Evolutionary conservation across 306 rosid species (phyloP).

Genomic region (Quercus rubra): DNA sequence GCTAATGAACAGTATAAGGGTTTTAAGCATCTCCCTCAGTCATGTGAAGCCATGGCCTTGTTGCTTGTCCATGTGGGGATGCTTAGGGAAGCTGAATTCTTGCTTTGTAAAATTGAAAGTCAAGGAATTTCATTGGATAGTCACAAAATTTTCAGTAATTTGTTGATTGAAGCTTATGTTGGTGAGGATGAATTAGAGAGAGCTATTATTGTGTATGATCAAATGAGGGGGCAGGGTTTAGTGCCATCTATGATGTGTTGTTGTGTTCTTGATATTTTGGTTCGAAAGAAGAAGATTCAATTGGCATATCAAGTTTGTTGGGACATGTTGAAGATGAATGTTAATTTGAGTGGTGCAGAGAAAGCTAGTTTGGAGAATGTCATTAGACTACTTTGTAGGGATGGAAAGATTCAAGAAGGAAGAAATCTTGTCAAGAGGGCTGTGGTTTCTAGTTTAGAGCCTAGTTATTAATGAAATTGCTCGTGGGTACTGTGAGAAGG

Average conservation of each 20-base stretch:
- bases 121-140: conserved; percentile 33
- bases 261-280: conserved; percentile 41
- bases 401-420: conserved; percentile 68
- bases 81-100: conserved; percentile 56
- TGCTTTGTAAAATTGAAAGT: conserved; percentile 48
- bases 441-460: conserved; percentile 33
- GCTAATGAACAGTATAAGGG: conserved; percentile 23
- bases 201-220: conserved; percentile 45
- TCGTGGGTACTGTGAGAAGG: conserved; percentile 70
- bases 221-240: conserved; percentile 32
- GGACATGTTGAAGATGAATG: conserved; percentile 52
- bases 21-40: conserved; percentile 42
- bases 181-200: conserved; percentile 44
- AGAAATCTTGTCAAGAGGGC: conserved; percentile 69
- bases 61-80: conserved; percentile 59
- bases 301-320: conserved; percentile 38
- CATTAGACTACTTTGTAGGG: conserved; percentile 52
- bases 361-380: conserved; percentile 48
- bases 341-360: conserved; percentile 36
- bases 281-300: conserved; percentile 39
- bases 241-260: conserved; percentile 45
- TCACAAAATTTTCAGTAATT: conserved; percentile 31
- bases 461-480: conserved; percentile 66
- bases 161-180: conserved; percentile 57
- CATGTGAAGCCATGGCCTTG: conserved; percentile 63